Conservation (phyloP, 257 asterid species). For the Solanum pinnatisectum region DNA sequence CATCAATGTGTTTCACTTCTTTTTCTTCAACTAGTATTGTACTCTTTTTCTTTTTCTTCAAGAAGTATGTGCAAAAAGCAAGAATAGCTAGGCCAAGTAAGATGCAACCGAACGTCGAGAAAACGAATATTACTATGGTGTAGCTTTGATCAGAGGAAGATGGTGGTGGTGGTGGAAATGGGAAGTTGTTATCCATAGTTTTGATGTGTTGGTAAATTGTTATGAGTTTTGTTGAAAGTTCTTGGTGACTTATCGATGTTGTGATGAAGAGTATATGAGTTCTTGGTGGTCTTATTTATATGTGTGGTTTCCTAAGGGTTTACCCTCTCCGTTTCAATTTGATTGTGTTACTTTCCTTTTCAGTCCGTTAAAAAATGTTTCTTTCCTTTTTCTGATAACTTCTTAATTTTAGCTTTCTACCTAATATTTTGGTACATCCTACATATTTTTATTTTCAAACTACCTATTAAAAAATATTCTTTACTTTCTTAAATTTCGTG, state of each 20-base stretch:
- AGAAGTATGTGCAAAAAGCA: conserved; percentile 15
- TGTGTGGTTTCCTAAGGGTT: neutral
- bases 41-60: conserved; percentile 21
- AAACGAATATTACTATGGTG: conserved; percentile 11
- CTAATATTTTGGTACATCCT: too few species aligned
- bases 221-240: neutral
- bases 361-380: accelerated
- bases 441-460: too few species aligned
- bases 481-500: too few species aligned
- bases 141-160: conserved; percentile 1
- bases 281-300: neutral
- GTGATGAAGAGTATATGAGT: neutral
- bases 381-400: too few species aligned
- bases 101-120: conserved; percentile 15
- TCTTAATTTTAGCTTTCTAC: neutral
- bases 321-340: too few species aligned
- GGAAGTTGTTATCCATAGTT: neutral
- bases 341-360: too few species aligned
- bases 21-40: neutral
- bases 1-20: conserved; percentile 13
- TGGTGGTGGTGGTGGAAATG: conserved; percentile 6
- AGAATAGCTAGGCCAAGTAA: conserved; percentile 5
- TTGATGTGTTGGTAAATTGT: neutral
- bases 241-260: neutral
- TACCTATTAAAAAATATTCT: too few species aligned